Base-by-base conservation (phyloP, 345 rosid species). In the Tarenaya hassleriana region DNA sequence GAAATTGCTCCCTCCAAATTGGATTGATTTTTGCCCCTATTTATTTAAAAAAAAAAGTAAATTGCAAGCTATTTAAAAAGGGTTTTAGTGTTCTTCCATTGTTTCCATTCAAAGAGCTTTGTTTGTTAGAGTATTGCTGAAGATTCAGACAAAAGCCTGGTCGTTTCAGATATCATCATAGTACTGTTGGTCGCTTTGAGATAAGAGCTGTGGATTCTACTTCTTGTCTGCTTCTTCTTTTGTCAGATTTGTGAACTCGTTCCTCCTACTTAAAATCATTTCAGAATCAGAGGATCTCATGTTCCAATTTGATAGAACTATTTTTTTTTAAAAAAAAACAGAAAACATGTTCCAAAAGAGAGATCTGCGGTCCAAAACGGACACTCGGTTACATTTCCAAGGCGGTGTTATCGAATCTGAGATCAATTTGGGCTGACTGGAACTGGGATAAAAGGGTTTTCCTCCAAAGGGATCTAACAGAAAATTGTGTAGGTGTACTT, bases 91-190 rank as follows among this genome's bases (percentile, higher is more conserved):
- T 24, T 24, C 5, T 2, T 24, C 3, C 29, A 24, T 27, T 11
- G 46, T 20, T 12, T 32, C 24, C 18, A 31, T 47, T 44, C 44
- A 19, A 38, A 45, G 16, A 52, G 50, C 18, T 39, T 71, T 66
- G n/a, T n/a, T n/a, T n/a, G n/a, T n/a, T n/a, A n/a, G 58, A 56
- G 77, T 69, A 47, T 67, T 31, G 56, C 34, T 56, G 55, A 75
- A 69, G 79, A 75, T 67, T 73, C 66, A 41, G 77, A 69, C 70
- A 69, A 54, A 69, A n/a, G 46, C 48, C 37, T 57, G 66, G 50
- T 58, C 64, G 56, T 45, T 58, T 32, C 61, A 44, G 38, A 50
- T 8, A n/a, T n/a, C n/a, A n/a, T n/a, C n/a, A n/a, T n/a, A n/a
- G 34, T 37, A 37, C 43, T 64, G 41, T 16, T 15, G 32, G 47